Evolutionary conservation across 2,329 filamentous ascomycete species (phyloP), one percentile per base, ranked within the genome.

Genomic region (Pseudodiploospora longispora): DNA sequence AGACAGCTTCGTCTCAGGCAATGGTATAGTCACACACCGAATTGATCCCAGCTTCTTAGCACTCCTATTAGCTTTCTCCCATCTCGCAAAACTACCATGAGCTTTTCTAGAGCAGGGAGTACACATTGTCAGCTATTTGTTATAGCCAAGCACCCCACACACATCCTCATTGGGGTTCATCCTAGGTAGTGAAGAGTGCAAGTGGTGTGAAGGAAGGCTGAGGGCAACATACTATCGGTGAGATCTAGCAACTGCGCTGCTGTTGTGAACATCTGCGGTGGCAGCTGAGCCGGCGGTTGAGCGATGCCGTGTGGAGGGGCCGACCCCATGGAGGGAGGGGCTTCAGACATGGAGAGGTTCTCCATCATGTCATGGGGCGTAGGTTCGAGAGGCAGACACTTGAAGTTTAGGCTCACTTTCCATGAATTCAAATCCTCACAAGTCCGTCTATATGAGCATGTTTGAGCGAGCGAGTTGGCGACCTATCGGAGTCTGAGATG

Each of bases 251-350:
- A 74, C 71, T 97, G 93, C 43, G 93, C 90, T 30, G 93, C 93
- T 30, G 93, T 98, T 12, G 93, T 95, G 70, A 98, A 98, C 85
- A 97, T 96, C 72, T 98, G 91, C 47, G 90, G 90, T 10, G 87
- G 87, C 34, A 91, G 71, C 66, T 87, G 85, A 51, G 74, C 67
- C 39, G 72, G 69, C 44, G 70, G 64, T 40, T 79, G 76, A 30
- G 67, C 69, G 27, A 47, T 44, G 51, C 57, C 31, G 34, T 42
- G 41, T 28, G 59, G 56, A 46, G 52, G 47, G 38, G 52, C 46
- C 50, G 52, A 48, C 47, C 61, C 64, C 51, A 63, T 65, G 46
- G 63, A 64, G 48, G 64, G 69, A 58, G 70, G 65, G 51, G 63
- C 59, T 54, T 77, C 74, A 52, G 71, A 65, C 52, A 76, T 66